These are phyloP conservation scores for Trichophyton mentagrophytes DNA, from an alignment of 2,329 filamentous ascomycete species.

Conservation along the genomic window DNA sequence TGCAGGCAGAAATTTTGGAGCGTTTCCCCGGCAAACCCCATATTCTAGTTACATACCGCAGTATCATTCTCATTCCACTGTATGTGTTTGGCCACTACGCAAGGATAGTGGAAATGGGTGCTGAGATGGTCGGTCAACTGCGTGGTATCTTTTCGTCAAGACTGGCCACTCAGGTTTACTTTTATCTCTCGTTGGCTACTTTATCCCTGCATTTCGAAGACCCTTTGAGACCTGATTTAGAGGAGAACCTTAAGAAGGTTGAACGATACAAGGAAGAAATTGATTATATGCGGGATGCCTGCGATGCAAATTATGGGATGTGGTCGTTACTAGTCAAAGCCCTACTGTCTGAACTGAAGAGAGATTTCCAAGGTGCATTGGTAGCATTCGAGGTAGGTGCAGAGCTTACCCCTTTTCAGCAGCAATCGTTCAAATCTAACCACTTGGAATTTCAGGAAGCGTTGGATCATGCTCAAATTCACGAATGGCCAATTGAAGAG, in stretches of 20 bases:
- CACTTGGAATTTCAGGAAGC: slow-evolving; percentile 32
- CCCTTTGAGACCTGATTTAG: slow-evolving; percentile 31
- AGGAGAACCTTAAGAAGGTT: slow-evolving; percentile 38
- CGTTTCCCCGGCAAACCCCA: slow-evolving; percentile 32
- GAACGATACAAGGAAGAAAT: slow-evolving; percentile 40
- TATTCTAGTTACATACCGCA: slow-evolving; percentile 43
- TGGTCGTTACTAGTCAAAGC: slow-evolving; percentile 46
- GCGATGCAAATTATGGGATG: slow-evolving; percentile 47
- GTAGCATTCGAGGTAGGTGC: slow-evolving; percentile 24
- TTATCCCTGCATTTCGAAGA: slow-evolving; percentile 33
- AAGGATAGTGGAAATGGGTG: slow-evolving; percentile 33
- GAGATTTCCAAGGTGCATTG: slow-evolving; percentile 35
- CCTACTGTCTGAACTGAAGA: slow-evolving; percentile 39
- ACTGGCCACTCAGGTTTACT: slow-evolving; percentile 31
- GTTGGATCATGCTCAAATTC: slow-evolving; percentile 47
- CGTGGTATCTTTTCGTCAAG: slow-evolving; percentile 37
- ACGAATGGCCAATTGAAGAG: slow-evolving; percentile 47
- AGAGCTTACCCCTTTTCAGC: not conserved
- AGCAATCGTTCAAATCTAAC: not conserved
- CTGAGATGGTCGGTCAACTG: slow-evolving; percentile 29
- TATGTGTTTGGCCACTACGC: slow-evolving; percentile 36
- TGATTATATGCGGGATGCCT: slow-evolving; percentile 40
- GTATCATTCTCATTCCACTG: slow-evolving; percentile 36
- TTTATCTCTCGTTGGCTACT: slow-evolving; percentile 34
- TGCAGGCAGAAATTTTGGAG: slow-evolving; percentile 34